These are phyloP conservation scores for Aechmea fasciata DNA, from an alignment of 176 grass and related monocot species.

Conservation along the genomic window DNA sequence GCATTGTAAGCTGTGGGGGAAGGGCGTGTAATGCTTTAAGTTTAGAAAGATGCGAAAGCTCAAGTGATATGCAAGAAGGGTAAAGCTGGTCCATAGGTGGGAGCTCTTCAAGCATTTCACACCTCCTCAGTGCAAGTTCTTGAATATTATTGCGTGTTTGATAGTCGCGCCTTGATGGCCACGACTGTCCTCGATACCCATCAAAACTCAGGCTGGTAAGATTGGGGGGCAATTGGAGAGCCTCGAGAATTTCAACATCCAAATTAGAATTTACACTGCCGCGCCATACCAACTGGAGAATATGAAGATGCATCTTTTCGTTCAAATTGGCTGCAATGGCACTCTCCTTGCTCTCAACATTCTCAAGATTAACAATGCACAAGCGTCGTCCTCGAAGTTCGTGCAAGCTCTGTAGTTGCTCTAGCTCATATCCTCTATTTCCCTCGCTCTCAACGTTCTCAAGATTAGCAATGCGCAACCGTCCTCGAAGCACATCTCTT, in stretches of 20 bases:
- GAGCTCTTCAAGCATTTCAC: not conserved
- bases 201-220: slow-evolving; percentile 11
- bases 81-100: not conserved
- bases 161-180: not conserved
- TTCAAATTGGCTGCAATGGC: slow-evolving; percentile 14
- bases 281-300: slow-evolving; percentile 14
- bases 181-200: slow-evolving; percentile 10
- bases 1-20: too few relatives aligned
- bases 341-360: slow-evolving; percentile 7
- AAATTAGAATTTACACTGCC: not conserved
- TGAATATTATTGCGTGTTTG: too few relatives aligned
- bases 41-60: too few relatives aligned
- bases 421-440: slow-evolving; percentile 23
- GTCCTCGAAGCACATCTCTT: too few relatives aligned
- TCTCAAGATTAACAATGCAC: slow-evolving; percentile 27
- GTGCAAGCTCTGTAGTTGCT: slow-evolving; percentile 18
- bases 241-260: slow-evolving; percentile 17
- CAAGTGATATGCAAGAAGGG: too few relatives aligned
- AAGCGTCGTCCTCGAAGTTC: slow-evolving; percentile 14
- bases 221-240: slow-evolving; percentile 8
- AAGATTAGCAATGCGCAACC: too few relatives aligned
- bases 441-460: too few relatives aligned
- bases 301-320: slow-evolving; percentile 14
- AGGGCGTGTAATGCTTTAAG: too few relatives aligned
- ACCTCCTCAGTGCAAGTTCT: too few relatives aligned